Conservation (phyloP, 164 flowering plant species). For the Kingdonia uniflora region DNA sequence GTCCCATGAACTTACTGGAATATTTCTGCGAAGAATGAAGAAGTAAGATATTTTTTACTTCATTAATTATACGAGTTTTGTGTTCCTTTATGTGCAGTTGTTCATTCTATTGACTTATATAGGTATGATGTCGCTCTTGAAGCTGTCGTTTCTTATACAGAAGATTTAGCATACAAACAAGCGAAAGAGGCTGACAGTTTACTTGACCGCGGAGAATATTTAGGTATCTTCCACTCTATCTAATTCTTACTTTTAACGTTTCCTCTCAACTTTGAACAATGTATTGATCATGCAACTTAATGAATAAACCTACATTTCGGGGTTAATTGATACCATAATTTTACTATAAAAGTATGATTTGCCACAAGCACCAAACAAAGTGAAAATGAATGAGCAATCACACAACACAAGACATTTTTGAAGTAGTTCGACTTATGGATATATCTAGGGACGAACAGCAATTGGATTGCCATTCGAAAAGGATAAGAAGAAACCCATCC, state of each 20-base stretch:
- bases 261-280: neutral
- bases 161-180: slow-evolving; percentile 75
- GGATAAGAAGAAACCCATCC: too few relatives aligned
- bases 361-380: too few relatives aligned
- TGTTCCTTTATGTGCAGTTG: neutral
- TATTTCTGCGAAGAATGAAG: slow-evolving; percentile 62
- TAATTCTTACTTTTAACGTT: neutral
- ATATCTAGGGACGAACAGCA: too few relatives aligned
- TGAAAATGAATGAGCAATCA: too few relatives aligned
- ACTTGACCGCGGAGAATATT: slow-evolving; percentile 56
- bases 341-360: too few relatives aligned
- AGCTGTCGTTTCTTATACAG: slow-evolving; percentile 67
- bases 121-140: slow-evolving; percentile 66
- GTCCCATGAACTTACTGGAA: slow-evolving; percentile 58
- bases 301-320: too few relatives aligned
- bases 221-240: slow-evolving; percentile 33
- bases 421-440: too few relatives aligned
- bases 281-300: too few relatives aligned
- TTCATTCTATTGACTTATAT: neutral
- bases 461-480: too few relatives aligned
- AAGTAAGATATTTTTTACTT: slow-evolving; percentile 27
- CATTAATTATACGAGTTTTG: neutral
- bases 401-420: too few relatives aligned
- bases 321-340: too few relatives aligned
- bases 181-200: slow-evolving; percentile 72